phyloP scores from a whole-genome alignment of 1,284 basidiomycete genomes.

The Ceratobasidium sp. region DNA sequence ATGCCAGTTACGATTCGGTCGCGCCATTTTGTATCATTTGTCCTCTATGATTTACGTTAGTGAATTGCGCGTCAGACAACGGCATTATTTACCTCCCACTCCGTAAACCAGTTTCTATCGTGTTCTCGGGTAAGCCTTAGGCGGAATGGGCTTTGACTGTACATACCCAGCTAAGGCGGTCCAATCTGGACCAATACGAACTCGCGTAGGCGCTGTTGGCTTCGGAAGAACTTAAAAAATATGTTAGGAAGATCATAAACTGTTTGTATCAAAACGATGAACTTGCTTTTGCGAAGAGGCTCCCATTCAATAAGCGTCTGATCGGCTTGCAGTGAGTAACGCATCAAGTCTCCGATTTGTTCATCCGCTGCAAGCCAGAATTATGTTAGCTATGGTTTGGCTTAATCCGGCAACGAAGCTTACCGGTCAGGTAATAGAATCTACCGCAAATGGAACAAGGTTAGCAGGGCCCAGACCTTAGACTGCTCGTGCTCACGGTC shows the following conservation, averaged over 20 bases:
- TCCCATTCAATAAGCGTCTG: conserved; percentile 63
- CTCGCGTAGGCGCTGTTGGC: conserved; percentile 59
- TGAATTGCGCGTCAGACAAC: not conserved
- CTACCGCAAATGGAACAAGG: not conserved
- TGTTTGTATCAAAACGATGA: not conserved
- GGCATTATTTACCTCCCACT: conserved; percentile 58
- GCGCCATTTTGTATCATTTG: conserved; percentile 61
- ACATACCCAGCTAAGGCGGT: conserved; percentile 58
- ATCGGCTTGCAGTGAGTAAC: conserved; percentile 60
- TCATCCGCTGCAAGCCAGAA: conserved; percentile 59
- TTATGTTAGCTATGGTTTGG: not conserved
- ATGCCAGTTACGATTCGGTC: conserved; percentile 62
- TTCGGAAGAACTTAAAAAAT: conserved; percentile 58
- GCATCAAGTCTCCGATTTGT: conserved; percentile 63
- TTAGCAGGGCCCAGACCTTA: conserved; percentile 54
- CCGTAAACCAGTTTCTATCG: conserved; percentile 61
- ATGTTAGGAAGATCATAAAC: not conserved
- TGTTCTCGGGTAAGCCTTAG: not conserved
- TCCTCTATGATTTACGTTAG: conserved; percentile 51
- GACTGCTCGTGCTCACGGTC: conserved; percentile 54
- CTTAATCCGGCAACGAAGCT: no score
- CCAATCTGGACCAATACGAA: conserved; percentile 64
- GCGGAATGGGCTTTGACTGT: no score
- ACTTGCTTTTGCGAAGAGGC: conserved; percentile 58
- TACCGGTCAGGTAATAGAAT: conserved; percentile 43